Percentiles rank a stretch among this genome's conserved stretches.
phyloP scores from a whole-genome alignment of 2,329 filamentous ascomycete genomes.

The Aspergillus sp. region DNA sequence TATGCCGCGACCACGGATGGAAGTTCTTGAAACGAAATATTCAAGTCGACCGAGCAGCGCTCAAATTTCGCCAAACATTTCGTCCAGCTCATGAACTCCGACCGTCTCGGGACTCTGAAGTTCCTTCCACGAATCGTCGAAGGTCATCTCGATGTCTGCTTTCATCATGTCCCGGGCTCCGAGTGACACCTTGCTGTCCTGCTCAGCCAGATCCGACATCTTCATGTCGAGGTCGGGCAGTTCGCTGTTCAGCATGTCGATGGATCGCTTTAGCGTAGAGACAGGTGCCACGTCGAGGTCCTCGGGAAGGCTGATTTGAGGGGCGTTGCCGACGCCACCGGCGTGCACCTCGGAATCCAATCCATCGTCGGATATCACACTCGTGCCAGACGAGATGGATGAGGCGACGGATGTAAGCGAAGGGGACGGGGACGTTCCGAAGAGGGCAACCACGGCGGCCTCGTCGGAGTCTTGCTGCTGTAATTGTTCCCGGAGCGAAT shows the following conservation, averaged over 20 bases:
- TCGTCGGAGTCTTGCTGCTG: slow-evolving; percentile 32
- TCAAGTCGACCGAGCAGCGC: slow-evolving; percentile 1
- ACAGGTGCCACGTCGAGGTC: slow-evolving; percentile 28
- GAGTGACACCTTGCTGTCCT: slow-evolving; percentile 47
- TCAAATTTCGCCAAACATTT: slow-evolving; percentile 75
- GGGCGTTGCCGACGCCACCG: slow-evolving; percentile 21
- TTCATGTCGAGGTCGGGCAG: slow-evolving; percentile 36
- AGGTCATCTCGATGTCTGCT: slow-evolving; percentile 39
- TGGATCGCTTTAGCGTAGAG: slow-evolving; percentile 37
- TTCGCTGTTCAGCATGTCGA: slow-evolving; percentile 42
- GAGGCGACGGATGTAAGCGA: slow-evolving; percentile 43
- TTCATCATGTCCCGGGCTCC: slow-evolving; percentile 24
- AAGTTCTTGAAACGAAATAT: slow-evolving; percentile 8
- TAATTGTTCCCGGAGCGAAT: slow-evolving; percentile 16
- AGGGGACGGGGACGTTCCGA: slow-evolving; percentile 44
- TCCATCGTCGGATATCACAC: slow-evolving; percentile 33
- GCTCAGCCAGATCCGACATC: slow-evolving; percentile 35
- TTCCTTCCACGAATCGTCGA: slow-evolving; percentile 57
- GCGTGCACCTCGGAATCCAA: slow-evolving; percentile 25
- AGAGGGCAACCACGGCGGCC: slow-evolving; percentile 35
- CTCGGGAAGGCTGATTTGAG: slow-evolving; percentile 32
- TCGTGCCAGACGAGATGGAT: slow-evolving; percentile 44
- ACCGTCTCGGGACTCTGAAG: slow-evolving; percentile 78
- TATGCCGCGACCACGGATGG: not conserved
- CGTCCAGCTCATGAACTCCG: slow-evolving; percentile 89